These are phyloP conservation scores for Daedalea quercina DNA, from an alignment of 768 basidiomycete species.

Conservation along the genomic window DNA sequence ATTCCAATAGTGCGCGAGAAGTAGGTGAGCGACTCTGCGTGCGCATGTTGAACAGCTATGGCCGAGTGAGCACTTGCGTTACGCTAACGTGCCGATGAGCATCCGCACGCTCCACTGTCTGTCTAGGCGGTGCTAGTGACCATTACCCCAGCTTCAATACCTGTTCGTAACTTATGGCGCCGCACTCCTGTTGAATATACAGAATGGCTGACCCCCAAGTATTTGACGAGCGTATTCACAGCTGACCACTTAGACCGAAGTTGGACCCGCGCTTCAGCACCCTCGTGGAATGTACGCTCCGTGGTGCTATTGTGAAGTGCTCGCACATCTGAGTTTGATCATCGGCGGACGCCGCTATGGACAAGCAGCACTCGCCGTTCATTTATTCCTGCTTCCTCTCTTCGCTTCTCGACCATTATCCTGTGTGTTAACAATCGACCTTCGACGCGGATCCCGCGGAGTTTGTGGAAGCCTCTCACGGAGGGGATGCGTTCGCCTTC, in stretches of 20 bases:
- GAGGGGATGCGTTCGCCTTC: too few species aligned
- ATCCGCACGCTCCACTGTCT: too few species aligned
- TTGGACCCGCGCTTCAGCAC: background rate
- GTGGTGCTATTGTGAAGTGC: background rate
- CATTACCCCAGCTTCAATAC: background rate
- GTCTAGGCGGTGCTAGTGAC: too few species aligned
- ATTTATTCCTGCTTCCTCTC: background rate
- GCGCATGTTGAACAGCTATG: background rate
- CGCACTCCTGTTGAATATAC: background rate
- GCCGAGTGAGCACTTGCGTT: background rate
- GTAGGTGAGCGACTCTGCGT: background rate
- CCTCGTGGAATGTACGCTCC: background rate
- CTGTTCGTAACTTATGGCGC: background rate
- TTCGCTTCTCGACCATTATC: background rate
- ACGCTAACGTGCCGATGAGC: background rate
- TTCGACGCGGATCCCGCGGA: too few species aligned
- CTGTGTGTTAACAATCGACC: too few species aligned
- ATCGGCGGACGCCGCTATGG: background rate
- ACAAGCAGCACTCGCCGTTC: background rate
- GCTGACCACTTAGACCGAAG: background rate
- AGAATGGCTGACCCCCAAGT: background rate
- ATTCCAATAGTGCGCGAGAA: background rate
- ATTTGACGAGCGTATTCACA: background rate
- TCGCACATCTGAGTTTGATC: background rate
- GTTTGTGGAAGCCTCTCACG: too few species aligned